These are phyloP conservation scores for Ambrosia hybrid DNA, from an alignment of 140 eudicot genomes.

Conservation along the genomic window DNA sequence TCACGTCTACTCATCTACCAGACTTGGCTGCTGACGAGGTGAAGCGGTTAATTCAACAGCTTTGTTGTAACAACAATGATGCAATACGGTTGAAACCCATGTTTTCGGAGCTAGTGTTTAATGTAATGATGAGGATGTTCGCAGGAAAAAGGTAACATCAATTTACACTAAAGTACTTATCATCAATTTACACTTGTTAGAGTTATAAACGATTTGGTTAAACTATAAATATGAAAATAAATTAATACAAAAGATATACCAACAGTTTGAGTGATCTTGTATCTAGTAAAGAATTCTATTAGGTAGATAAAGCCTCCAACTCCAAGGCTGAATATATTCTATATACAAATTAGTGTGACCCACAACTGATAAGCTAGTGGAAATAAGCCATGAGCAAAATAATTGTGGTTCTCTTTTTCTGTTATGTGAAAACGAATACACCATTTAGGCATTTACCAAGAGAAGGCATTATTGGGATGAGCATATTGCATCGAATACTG, in stretches of 20 bases:
- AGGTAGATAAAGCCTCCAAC: not conserved
- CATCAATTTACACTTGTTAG: too few relatives aligned
- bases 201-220: too few relatives aligned
- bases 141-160: constrained; percentile 36
- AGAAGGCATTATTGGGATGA: too few relatives aligned
- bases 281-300: too few relatives aligned
- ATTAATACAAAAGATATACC: not conserved
- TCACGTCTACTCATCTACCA: constrained; percentile 14
- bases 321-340: not conserved
- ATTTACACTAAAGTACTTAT: not conserved
- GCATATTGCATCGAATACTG: too few relatives aligned
- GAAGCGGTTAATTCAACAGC: constrained; percentile 11
- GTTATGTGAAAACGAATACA: too few relatives aligned
- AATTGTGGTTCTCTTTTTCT: too few relatives aligned
- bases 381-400: not conserved
- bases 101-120: constrained; percentile 32
- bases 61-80: constrained; percentile 4
- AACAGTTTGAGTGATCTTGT: too few relatives aligned
- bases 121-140: constrained; percentile 45
- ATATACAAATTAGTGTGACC: not conserved
- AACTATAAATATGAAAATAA: too few relatives aligned
- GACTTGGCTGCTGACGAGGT: constrained; percentile 31
- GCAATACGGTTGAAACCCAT: constrained; percentile 14
- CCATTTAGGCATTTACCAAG: too few relatives aligned
- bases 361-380: not conserved